These are phyloP conservation scores for Aspergillus ochraceus DNA, from an alignment of 2,329 filamentous ascomycete species.

Conservation along the genomic window DNA sequence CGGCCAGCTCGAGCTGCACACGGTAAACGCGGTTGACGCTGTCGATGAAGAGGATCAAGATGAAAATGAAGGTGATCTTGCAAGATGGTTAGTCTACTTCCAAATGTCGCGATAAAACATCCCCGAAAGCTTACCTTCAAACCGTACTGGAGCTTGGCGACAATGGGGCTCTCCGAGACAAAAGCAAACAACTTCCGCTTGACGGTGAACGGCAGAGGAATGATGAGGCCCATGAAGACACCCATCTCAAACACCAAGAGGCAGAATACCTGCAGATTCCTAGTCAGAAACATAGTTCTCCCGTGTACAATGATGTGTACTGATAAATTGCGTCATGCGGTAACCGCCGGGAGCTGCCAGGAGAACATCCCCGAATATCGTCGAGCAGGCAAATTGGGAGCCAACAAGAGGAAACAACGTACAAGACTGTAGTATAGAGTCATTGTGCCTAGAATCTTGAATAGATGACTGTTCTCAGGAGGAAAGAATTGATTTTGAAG, in stretches of 20 bases:
- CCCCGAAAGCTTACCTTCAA: constrained; percentile 67
- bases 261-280: constrained; percentile 46
- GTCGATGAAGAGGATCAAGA: constrained; percentile 95
- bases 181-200: constrained; percentile 91
- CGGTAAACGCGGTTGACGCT: constrained; percentile 96
- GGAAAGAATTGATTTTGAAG: background rate
- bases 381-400: background rate
- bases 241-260: constrained; percentile 52
- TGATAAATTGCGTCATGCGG: background rate
- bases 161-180: constrained; percentile 81
- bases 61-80: constrained; percentile 96
- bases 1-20: constrained; percentile 83
- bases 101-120: background rate
- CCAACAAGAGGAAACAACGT: constrained; percentile 33
- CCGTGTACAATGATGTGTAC: background rate
- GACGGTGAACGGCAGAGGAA: constrained; percentile 84
- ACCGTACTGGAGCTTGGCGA: constrained; percentile 95
- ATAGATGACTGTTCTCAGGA: background rate
- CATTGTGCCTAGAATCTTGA: constrained; percentile 48
- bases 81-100: constrained; percentile 4
- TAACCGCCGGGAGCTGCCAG: background rate
- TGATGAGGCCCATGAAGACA: constrained; percentile 52
- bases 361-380: background rate
- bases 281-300: background rate
- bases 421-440: constrained; percentile 70